Percentiles rank a stretch among this genome's conserved stretches.
phyloP scores from a whole-genome alignment of 306 rosid genomes.

The Prinsepia uniflora region DNA sequence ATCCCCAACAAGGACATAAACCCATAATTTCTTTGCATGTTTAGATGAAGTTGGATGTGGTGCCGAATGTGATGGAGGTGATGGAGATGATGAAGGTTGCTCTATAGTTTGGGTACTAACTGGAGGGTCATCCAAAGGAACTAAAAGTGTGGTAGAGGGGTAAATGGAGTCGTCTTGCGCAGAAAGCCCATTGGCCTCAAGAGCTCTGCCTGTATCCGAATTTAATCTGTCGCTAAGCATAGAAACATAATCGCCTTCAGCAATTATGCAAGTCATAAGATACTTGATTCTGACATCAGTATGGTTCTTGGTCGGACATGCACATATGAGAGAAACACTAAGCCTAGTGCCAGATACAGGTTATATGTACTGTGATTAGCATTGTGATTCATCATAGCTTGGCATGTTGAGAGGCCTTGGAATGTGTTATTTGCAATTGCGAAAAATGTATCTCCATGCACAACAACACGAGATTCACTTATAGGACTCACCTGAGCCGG shows the following conservation, averaged over 20 bases:
- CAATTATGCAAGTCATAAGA: slow-evolving; percentile 50
- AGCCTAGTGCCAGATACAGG: slow-evolving; percentile 38
- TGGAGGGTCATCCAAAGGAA: slow-evolving; percentile 70
- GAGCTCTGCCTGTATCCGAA: slow-evolving; percentile 22
- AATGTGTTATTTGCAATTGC: slow-evolving; percentile 48
- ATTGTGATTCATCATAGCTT: slow-evolving; percentile 50
- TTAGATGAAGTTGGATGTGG: slow-evolving; percentile 26
- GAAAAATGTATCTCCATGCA: slow-evolving; percentile 23
- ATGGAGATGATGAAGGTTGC: slow-evolving; percentile 33
- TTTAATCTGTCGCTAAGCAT: slow-evolving; percentile 38
- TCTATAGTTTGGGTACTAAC: slow-evolving; percentile 35
- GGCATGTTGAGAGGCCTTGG: slow-evolving; percentile 80
- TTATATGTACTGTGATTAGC: slow-evolving; percentile 1
- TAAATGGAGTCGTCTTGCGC: slow-evolving; percentile 18
- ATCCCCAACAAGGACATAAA: slow-evolving; percentile 56
- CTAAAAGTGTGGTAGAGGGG: slow-evolving; percentile 56
- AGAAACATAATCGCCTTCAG: slow-evolving; percentile 39
- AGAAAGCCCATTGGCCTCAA: slow-evolving; percentile 59
- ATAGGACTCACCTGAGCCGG: slow-evolving; percentile 62
- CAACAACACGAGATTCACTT: slow-evolving; percentile 47
- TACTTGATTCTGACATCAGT: slow-evolving; percentile 45
- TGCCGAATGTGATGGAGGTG: slow-evolving; percentile 9
- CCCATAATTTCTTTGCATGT: slow-evolving; percentile 53
- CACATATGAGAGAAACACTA: slow-evolving; percentile 79
- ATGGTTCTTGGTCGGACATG: slow-evolving; percentile 84